Evolutionary conservation across 768 basidiomycete species (phyloP).

Genomic region (Suillus lakei): DNA sequence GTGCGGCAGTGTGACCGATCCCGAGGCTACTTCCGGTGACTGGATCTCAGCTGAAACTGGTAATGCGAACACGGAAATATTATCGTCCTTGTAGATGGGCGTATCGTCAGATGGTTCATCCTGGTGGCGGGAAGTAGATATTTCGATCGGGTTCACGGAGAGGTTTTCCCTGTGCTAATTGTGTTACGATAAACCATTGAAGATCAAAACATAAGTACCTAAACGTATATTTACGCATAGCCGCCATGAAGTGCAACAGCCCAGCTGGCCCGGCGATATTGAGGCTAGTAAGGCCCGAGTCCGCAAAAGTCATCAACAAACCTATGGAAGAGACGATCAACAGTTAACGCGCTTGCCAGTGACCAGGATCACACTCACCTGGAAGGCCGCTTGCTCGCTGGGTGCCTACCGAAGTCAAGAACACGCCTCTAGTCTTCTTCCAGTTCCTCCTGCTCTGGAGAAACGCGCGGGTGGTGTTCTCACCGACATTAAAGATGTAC

Average conservation of each 20-base stretch:
- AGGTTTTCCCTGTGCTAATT: conserved; percentile 51
- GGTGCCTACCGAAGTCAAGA: conserved; percentile 69
- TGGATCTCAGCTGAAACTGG: conserved; percentile 39
- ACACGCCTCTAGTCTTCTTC: conserved; percentile 70
- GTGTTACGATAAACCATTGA: neutral
- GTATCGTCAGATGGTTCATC: conserved; percentile 30
- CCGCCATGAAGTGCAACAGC: conserved; percentile 69
- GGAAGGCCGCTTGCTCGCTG: conserved; percentile 73
- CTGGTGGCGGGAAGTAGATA: conserved; percentile 32
- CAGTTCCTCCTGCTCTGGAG: conserved; percentile 68
- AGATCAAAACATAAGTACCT: conserved; percentile 50
- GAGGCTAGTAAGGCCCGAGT: conserved; percentile 62
- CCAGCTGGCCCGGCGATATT: conserved; percentile 76
- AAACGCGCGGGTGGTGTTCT: conserved; percentile 78
- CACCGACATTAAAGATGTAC: conserved; percentile 89
- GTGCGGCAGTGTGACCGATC: neutral
- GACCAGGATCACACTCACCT: conserved; percentile 48
- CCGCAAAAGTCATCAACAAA: conserved; percentile 79
- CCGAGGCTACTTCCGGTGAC: neutral
- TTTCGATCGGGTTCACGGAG: conserved; percentile 49
- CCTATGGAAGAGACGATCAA: conserved; percentile 45
- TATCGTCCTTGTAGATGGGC: conserved; percentile 65
- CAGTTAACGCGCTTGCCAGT: neutral
- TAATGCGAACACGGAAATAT: conserved; percentile 66
- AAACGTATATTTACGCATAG: conserved; percentile 68